Percentiles rank a stretch among this genome's conserved stretches.
Evolutionary conservation across 306 rosid genomes (phyloP).

Genomic region (cucumber (Cucumis sativus)): DNA sequence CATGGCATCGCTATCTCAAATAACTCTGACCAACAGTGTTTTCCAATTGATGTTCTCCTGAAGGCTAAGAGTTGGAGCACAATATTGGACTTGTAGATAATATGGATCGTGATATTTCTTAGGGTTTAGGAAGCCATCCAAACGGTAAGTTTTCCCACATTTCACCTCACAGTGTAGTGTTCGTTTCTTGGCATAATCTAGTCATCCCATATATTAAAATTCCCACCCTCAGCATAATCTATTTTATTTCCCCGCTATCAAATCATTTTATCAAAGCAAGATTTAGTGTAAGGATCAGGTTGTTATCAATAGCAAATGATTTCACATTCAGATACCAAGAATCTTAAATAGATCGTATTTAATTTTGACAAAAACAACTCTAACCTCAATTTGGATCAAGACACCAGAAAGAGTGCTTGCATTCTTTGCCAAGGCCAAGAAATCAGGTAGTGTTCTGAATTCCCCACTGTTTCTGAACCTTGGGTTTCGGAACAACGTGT

Average conservation of each 20-base stretch:
- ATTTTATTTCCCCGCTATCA: not conserved
- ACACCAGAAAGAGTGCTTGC: constrained; percentile 54
- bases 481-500: constrained; percentile 49
- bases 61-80: not conserved
- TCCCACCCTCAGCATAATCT: not conserved
- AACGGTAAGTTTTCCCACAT: not conserved
- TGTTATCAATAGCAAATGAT: not conserved
- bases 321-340: constrained; percentile 1
- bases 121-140: not conserved
- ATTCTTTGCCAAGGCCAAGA: constrained; percentile 62
- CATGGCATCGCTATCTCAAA: not conserved
- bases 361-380: constrained; percentile 6
- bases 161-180: not conserved
- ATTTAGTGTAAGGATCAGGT: not conserved
- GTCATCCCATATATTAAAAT: not conserved
- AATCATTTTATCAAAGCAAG: not conserved
- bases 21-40: not conserved
- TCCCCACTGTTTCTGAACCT: constrained; percentile 23
- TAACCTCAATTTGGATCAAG: constrained; percentile 61
- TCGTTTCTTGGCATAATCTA: not conserved
- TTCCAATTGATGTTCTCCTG: not conserved
- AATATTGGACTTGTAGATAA: not conserved
- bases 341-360: not conserved
- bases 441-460: constrained; percentile 44
- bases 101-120: not conserved